A percentile compares a stretch with the other conserved stretches of the same genome.
Conservation (phyloP, 345 rosid genomes). For the Arabis alpina region DNA sequence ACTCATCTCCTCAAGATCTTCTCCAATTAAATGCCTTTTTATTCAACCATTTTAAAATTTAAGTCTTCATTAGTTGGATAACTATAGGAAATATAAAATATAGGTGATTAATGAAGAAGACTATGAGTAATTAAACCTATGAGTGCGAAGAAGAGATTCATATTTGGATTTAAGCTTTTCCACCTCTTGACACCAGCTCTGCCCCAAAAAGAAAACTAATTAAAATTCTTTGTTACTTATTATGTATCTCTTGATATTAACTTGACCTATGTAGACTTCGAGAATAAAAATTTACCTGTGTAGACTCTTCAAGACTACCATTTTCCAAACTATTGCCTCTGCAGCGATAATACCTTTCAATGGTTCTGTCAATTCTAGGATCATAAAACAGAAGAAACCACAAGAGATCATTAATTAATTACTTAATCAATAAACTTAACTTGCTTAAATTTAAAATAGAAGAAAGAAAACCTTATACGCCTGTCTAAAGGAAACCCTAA, state of each 20-base stretch:
- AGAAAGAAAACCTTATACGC: slow-evolving; percentile 48
- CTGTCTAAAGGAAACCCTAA: slow-evolving; percentile 42
- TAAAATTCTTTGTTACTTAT: not conserved
- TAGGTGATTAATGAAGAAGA: not conserved
- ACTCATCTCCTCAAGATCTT: slow-evolving; percentile 70
- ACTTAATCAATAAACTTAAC: not conserved
- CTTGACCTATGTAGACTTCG: slow-evolving; percentile 56
- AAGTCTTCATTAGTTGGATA: not conserved
- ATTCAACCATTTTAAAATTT: not conserved
- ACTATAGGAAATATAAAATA: not conserved
- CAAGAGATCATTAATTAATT: not conserved
- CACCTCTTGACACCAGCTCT: slow-evolving; percentile 75
- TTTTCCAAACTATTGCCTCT: slow-evolving; percentile 55
- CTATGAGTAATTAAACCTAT: slow-evolving; percentile 52
- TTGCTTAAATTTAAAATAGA: not conserved
- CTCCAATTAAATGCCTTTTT: slow-evolving; percentile 73
- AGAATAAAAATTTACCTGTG: slow-evolving; percentile 50
- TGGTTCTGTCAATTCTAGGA: slow-evolving; percentile 55
- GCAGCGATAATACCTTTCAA: slow-evolving; percentile 69
- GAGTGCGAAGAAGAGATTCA: slow-evolving; percentile 73
- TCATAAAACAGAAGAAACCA: slow-evolving; percentile 2
- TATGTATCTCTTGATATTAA: not conserved
- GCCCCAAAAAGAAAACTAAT: slow-evolving; percentile 20
- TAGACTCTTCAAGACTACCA: slow-evolving; percentile 53
- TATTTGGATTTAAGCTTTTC: slow-evolving; percentile 63